These are phyloP conservation scores for Fusarium pseudocircinatum DNA, from an alignment of 2,329 filamentous ascomycete species.

Conservation along the genomic window DNA sequence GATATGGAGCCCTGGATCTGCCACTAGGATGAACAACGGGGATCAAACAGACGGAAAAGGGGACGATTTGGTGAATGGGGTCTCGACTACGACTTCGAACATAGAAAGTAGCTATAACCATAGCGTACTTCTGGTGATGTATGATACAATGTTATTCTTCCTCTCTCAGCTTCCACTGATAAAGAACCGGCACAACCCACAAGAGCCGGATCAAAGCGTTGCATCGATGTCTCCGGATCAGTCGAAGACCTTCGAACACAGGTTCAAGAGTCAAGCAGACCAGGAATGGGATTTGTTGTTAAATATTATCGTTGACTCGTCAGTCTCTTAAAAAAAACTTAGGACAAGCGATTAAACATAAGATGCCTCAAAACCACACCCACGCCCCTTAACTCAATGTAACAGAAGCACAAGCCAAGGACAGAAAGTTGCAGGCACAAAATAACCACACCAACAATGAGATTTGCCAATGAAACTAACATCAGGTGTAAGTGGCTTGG, in stretches of 20 bases:
- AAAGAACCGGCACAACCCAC: slow-evolving; percentile 11
- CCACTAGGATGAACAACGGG: slow-evolving; percentile 17
- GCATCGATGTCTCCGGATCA: slow-evolving; percentile 13
- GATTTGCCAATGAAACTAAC: not conserved
- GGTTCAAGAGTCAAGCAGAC: slow-evolving; percentile 7
- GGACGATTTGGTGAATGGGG: not conserved
- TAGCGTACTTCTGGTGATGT: not conserved
- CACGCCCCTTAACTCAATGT: not conserved
- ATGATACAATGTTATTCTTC: slow-evolving; percentile 11
- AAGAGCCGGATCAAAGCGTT: slow-evolving; percentile 14
- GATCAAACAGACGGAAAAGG: slow-evolving; percentile 7
- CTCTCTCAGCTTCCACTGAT: slow-evolving; percentile 15
- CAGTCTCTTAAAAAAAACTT: not conserved
- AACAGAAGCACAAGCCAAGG: not conserved
- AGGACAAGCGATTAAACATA: not conserved
- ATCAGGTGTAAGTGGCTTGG: not conserved
- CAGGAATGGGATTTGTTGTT: not conserved
- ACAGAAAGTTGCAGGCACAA: not conserved
- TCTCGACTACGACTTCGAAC: not conserved
- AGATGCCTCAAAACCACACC: not conserved
- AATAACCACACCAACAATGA: not conserved
- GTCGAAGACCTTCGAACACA: slow-evolving; percentile 16
- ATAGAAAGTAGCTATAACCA: not conserved
- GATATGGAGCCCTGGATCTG: slow-evolving; percentile 40
- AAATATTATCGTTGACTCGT: not conserved